Base-by-base conservation (phyloP, 257 asterid genomes). In the Thymus mandschuricus region DNA sequence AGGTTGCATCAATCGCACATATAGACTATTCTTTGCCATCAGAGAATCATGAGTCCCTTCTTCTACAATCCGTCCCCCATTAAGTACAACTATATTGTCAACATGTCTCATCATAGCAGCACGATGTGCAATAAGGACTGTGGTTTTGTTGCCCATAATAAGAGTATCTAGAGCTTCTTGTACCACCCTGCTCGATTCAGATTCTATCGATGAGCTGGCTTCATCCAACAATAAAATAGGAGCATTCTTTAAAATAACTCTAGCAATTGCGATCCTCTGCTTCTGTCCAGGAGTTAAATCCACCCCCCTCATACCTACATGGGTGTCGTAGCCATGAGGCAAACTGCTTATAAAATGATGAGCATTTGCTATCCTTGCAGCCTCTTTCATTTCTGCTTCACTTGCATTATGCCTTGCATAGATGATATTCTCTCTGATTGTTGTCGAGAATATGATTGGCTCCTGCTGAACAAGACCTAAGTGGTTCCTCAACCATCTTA, bases 101-200 rank as follows among this genome's bases (percentile, higher is more conserved):
- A 95, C 99, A 60, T 92, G 99, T 77, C 98, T 88, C 99, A 95
- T 95, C 98, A 92, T 89, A 64, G 99, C 99, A 50, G 98, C 98
- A 38, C 99, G 79, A 68, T 95, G 99, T n/a, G 98, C 99, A 59
- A 95, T 92, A 30, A 95, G 84, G 68, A 95, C 84, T 54, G 98
- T 86, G 56, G 99, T 95, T 78, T 95, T 95, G 87, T 95, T 95
- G 66, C 99, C 99, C 98, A 95, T 92, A 28, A 95, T 69, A 11
- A 95, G 91, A 41, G 99, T 95, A 72, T 89, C 99, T 28, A 95
- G 91, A 56, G 99, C 99, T 81, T 95, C 99, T 78, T 95, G 99
- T 46, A 95, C 87, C 50, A 95, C 99, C 55, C 98, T 74, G 71
- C 99, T 95, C 5, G 99, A 95, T 77, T 95, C 99, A 0, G 98